Conservation (phyloP, 768 basidiomycete species). For the Lactarius vividus region DNA sequence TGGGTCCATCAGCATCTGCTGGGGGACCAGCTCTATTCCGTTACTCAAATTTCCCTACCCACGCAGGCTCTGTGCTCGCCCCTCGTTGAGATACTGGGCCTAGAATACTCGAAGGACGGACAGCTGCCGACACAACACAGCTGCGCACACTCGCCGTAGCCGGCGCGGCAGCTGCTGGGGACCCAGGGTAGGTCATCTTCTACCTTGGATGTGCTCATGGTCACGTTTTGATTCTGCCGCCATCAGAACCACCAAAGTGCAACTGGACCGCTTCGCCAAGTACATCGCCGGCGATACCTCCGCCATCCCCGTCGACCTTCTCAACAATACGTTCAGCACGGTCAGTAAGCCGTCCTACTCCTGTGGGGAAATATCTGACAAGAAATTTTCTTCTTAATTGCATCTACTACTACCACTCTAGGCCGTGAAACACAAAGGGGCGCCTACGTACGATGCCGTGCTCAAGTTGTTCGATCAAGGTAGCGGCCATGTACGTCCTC, state of each 20-base stretch:
- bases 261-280: conserved; percentile 65
- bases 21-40: neutral
- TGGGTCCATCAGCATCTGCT: conserved; percentile 41
- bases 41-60: neutral
- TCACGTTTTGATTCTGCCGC: conserved; percentile 29
- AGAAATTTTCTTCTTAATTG: neutral
- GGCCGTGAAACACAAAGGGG: conserved; percentile 75
- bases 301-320: conserved; percentile 77
- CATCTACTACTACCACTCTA: conserved; percentile 31
- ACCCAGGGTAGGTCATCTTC: conserved; percentile 36
- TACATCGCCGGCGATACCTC: conserved; percentile 74
- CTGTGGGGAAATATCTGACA: too few relatives aligned
- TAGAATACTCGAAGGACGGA: conserved; percentile 71
- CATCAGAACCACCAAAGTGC: conserved; percentile 68
- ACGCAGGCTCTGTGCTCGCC: conserved; percentile 65
- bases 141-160: conserved; percentile 73
- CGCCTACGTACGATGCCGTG: conserved; percentile 69
- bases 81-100: conserved; percentile 75
- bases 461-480: conserved; percentile 62
- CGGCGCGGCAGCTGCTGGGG: conserved; percentile 49
- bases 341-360: too few relatives aligned
- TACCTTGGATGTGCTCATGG: neutral
- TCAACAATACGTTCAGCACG: conserved; percentile 49
- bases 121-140: conserved; percentile 59
- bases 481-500: conserved; percentile 59